Evolutionary conservation across 768 basidiomycete species (phyloP), one percentile per base, ranked within the genome.

Genomic region (Podaxis mareebaensis): DNA sequence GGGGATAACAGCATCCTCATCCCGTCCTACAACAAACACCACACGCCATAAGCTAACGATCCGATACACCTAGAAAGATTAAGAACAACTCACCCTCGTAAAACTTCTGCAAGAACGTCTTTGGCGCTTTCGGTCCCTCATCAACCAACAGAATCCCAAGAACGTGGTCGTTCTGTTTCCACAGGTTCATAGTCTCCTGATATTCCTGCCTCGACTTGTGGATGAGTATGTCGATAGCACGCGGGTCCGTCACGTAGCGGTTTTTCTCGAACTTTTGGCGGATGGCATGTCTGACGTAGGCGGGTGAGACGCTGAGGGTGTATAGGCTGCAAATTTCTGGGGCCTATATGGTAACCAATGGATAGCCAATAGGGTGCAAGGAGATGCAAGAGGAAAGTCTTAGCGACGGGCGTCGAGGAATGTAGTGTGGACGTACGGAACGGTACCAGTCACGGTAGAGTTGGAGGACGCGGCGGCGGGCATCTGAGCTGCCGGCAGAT

Each of bases 381-480:
- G 22, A 65, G 15, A 55, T 33, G 36, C 58, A 60, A 56, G 28
- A 40, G 61, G 3, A 15, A 42, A 24, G 2, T 17, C 8, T 46
- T 20, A 46, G 44, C 17, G 7, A 22, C 44, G 20, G 6, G n/a
- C 20, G 5, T 70, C 8, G 39, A 53, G 53, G 17, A 15, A 33
- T 28, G 39, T 60, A 24, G 36, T 20, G 28, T 8, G 24, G 46
- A 85, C 93, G 69, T 71, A 97, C 96, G 52, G 89, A 83, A 65
- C 97, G 90, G 73, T 95, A 91, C 96, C 96, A 99, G 73, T 88
- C 89, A 63, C 96, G 82, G 80, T 99, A 99, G 12, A 97, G 83
- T 52, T 89, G 81, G 20, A 95, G 77, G 10, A 85, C 87, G 38
- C 92, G 83, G 22, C 76, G 76, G 33, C 90, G 85, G 5, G 92